Conservation (phyloP, 257 asterid genomes). For the Solanum chaucha region DNA sequence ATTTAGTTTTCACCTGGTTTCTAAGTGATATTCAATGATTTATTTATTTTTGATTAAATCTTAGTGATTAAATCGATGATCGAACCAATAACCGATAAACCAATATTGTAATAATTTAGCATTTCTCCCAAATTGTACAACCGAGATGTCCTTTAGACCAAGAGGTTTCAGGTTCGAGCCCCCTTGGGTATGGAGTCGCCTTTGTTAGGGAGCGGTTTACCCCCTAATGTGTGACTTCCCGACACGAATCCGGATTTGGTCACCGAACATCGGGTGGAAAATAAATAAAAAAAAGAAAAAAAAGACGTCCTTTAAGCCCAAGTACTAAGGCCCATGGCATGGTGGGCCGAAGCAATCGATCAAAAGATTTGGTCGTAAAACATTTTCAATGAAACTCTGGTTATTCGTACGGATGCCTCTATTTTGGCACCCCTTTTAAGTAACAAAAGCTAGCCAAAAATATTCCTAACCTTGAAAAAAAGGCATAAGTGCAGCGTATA, state of each 20-base stretch:
- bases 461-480: background rate
- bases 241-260: fast-evolving
- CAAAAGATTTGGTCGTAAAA: background rate
- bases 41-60: too few relatives aligned
- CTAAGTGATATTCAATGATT: too few relatives aligned
- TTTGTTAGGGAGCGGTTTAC: too few relatives aligned
- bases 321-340: background rate
- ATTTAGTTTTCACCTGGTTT: background rate
- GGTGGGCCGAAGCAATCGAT: background rate
- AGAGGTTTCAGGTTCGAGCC: too few relatives aligned
- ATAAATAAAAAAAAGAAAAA: too few relatives aligned
- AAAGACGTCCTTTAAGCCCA: background rate
- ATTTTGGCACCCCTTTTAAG: background rate
- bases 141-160: too few relatives aligned
- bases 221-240: too few relatives aligned
- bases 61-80: background rate
- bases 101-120: too few relatives aligned
- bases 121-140: too few relatives aligned
- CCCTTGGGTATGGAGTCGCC: too few relatives aligned
- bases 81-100: background rate
- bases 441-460: background rate
- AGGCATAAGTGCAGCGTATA: background rate
- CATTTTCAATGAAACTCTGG: background rate
- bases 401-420: background rate
- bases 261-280: too few relatives aligned